phyloP scores from a whole-genome alignment of 2,329 filamentous ascomycete species.

The Alternaria hordeiaustralica region DNA sequence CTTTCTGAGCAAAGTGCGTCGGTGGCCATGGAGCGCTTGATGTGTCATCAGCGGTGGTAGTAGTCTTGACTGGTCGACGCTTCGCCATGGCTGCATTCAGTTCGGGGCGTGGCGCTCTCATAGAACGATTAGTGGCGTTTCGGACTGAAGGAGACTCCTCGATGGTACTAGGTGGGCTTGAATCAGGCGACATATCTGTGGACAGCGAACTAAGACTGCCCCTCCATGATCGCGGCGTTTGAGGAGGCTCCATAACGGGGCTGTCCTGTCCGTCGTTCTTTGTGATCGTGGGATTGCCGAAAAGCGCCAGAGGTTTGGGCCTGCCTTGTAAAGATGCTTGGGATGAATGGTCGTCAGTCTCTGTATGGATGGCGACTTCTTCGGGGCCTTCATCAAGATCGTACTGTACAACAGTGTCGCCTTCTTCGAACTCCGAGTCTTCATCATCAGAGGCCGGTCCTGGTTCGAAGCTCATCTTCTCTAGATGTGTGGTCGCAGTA shows the following conservation, averaged over 20 bases:
- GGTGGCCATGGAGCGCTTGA: constrained; percentile 43
- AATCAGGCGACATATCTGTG: constrained; percentile 39
- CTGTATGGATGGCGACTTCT: constrained; percentile 2
- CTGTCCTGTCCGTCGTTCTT: constrained; percentile 23
- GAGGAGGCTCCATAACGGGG: constrained; percentile 25
- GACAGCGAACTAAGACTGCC: constrained; percentile 40
- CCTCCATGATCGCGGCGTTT: constrained; percentile 41
- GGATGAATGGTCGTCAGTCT: neutral
- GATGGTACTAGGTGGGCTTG: constrained; percentile 36
- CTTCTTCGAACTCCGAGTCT: constrained; percentile 44
- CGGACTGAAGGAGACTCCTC: constrained; percentile 49
- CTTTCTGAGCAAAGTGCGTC: constrained; percentile 41
- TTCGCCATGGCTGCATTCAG: constrained; percentile 54
- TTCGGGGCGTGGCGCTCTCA: constrained; percentile 45
- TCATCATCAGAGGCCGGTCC: constrained; percentile 20
- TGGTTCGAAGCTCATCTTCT: constrained; percentile 1
- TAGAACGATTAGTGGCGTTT: constrained; percentile 31
- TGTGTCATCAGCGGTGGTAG: constrained; percentile 47
- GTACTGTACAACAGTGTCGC: constrained; percentile 44
- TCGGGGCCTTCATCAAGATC: constrained; percentile 23
- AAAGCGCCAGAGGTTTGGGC: constrained; percentile 10
- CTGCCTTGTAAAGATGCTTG: constrained; percentile 4
- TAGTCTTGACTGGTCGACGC: constrained; percentile 38
- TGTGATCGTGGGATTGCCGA: constrained; percentile 29
- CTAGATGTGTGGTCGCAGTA: neutral